A percentile compares a stretch with the other conserved stretches of the same genome.
Evolutionary conservation across 345 rosid genomes (phyloP).

Genomic region (Arabis hirsuta): DNA sequence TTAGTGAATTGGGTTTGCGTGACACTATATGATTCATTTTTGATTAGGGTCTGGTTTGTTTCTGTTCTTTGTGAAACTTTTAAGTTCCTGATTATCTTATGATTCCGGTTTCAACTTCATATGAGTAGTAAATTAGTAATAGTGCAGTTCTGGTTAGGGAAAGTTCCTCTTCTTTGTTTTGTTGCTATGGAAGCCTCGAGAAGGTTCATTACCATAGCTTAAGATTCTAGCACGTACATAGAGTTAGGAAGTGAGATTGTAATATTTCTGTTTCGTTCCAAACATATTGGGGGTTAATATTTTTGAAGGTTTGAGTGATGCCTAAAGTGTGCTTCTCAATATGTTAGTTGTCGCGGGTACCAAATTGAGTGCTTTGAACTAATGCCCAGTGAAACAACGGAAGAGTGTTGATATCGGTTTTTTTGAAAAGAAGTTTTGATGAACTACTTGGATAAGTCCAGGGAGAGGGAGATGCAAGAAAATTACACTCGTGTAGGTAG

Average conservation of each 20-base stretch:
- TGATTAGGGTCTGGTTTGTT: constrained; percentile 7
- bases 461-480: constrained; percentile 4
- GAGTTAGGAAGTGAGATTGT: not conserved
- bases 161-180: constrained; percentile 6
- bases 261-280: constrained; percentile 1
- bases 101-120: constrained; percentile 7
- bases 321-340: not conserved
- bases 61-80: not conserved
- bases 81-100: not conserved
- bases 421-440: constrained; percentile 20
- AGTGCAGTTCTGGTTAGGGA: not conserved
- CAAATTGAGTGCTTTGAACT: not conserved
- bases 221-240: constrained; percentile 1
- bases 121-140: not conserved
- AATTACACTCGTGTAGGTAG: not conserved
- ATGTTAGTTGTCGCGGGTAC: not conserved
- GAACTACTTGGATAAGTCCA: not conserved
- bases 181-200: constrained; percentile 7
- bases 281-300: not conserved
- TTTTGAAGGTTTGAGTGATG: not conserved
- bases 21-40: constrained; percentile 8
- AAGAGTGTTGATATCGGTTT: not conserved
- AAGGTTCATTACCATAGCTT: constrained; percentile 8
- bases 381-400: not conserved
- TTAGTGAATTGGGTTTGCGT: not conserved